Evolutionary conservation across 805 yeast genomes (phyloP).

Genomic region (Starmerella tilneyi): DNA sequence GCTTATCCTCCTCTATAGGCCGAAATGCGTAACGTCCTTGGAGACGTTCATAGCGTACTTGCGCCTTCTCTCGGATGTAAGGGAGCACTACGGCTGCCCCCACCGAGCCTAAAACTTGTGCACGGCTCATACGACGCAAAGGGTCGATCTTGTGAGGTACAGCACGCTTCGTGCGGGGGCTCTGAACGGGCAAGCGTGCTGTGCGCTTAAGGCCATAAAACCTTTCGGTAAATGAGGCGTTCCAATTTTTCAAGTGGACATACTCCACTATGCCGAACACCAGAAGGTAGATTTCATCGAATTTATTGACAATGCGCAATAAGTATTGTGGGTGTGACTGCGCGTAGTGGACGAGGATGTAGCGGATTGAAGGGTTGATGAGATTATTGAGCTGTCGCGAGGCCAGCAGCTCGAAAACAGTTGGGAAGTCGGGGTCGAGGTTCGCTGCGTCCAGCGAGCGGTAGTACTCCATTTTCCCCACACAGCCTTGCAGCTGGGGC

Average conservation of each 20-base stretch:
- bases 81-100: conserved; percentile 49
- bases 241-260: conserved; percentile 60
- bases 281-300: conserved; percentile 63
- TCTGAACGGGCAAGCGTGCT: conserved; percentile 26
- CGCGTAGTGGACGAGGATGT: conserved; percentile 70
- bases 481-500: too few relatives aligned
- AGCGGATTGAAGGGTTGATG: conserved; percentile 73
- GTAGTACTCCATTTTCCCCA: conserved; percentile 56
- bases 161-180: conserved; percentile 26
- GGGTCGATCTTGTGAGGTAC: conserved; percentile 38
- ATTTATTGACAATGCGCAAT: conserved; percentile 50
- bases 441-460: conserved; percentile 68
- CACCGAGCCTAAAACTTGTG: conserved; percentile 48
- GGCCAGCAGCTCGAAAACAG: conserved; percentile 78
- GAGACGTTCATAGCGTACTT: conserved; percentile 51
- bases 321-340: conserved; percentile 63
- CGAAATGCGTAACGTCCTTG: conserved; percentile 48
- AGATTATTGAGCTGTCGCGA: conserved; percentile 67
- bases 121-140: conserved; percentile 41
- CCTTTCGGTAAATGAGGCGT: conserved; percentile 79
- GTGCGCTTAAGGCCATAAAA: conserved; percentile 80
- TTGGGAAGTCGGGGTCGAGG: conserved; percentile 66
- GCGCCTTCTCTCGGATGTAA: conserved; percentile 59
- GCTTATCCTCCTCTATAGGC: conserved; percentile 33
- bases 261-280: conserved; percentile 59